phyloP scores from a whole-genome alignment of 2,329 filamentous ascomycete genomes.

The Penicillium sp. region DNA sequence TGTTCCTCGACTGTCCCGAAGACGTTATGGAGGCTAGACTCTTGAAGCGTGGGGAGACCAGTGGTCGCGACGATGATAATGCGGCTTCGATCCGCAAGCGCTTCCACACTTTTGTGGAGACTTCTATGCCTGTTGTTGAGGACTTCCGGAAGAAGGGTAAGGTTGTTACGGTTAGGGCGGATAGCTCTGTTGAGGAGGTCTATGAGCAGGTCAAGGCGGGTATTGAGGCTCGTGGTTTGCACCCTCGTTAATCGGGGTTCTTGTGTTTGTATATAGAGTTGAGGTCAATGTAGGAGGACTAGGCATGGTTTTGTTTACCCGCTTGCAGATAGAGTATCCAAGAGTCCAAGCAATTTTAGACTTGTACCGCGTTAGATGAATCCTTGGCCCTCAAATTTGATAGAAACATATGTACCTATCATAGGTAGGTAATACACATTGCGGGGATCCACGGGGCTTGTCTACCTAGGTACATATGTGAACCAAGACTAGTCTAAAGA shows the following conservation, averaged over 20 bases:
- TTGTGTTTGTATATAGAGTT: conserved; percentile 9
- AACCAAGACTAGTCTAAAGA: conserved; percentile 11
- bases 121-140: conserved; percentile 95
- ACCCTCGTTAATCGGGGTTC: conserved; percentile 19
- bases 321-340: conserved; percentile 3
- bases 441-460: not conserved
- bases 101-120: conserved; percentile 90
- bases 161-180: conserved; percentile 78
- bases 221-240: conserved; percentile 46
- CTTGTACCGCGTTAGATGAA: not conserved
- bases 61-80: conserved; percentile 89
- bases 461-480: not conserved
- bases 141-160: conserved; percentile 73
- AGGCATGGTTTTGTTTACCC: not conserved
- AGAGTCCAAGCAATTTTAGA: not conserved
- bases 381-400: not conserved
- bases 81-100: conserved; percentile 93
- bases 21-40: conserved; percentile 80
- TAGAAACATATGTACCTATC: no score
- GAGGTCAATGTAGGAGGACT: not conserved
- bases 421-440: not conserved
- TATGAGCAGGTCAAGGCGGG: conserved; percentile 55
- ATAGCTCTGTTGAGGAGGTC: conserved; percentile 63
- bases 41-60: conserved; percentile 87
- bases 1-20: conserved; percentile 95